phyloP scores from a whole-genome alignment of 192 early-diverging fungal species.

The Phlyctochytrium planicorne region DNA sequence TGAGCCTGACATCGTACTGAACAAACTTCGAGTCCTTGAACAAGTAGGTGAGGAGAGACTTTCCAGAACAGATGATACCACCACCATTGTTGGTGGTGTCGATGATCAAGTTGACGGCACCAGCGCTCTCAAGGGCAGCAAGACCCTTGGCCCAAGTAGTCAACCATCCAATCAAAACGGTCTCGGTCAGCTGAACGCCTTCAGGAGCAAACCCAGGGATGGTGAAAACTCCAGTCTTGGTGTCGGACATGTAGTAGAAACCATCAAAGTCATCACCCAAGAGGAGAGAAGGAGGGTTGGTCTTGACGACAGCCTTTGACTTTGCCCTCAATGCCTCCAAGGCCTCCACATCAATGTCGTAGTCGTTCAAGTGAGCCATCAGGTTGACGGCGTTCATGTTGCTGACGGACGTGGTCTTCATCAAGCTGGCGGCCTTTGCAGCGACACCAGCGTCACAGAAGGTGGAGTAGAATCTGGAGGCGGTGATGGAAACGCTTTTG shows the following conservation, averaged over 20 bases:
- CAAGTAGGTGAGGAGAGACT: background rate
- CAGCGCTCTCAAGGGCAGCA: background rate
- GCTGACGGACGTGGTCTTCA: background rate
- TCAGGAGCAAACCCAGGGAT: background rate
- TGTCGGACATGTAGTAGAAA: slow-evolving; percentile 1
- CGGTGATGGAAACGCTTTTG: background rate
- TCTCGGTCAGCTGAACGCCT: background rate
- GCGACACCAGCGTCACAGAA: background rate
- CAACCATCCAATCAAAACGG: background rate
- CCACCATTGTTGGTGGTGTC: slow-evolving; percentile 6
- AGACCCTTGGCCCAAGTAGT: background rate
- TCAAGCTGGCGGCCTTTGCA: background rate
- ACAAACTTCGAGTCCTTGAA: background rate
- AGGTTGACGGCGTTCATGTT: background rate
- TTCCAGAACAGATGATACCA: slow-evolving; percentile 8
- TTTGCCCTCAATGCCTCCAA: background rate
- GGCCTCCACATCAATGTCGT: background rate
- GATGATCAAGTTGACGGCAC: slow-evolving; percentile 4
- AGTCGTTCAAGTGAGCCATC: background rate
- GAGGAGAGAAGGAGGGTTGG: background rate
- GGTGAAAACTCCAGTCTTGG: background rate
- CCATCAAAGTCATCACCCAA: background rate
- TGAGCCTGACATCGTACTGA: slow-evolving; percentile 8
- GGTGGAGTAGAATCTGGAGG: background rate
- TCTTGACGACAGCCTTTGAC: background rate